These are phyloP conservation scores for Lodderomyces margitis DNA, from an alignment of 1,139 yeast genomes.

Conservation along the genomic window DNA sequence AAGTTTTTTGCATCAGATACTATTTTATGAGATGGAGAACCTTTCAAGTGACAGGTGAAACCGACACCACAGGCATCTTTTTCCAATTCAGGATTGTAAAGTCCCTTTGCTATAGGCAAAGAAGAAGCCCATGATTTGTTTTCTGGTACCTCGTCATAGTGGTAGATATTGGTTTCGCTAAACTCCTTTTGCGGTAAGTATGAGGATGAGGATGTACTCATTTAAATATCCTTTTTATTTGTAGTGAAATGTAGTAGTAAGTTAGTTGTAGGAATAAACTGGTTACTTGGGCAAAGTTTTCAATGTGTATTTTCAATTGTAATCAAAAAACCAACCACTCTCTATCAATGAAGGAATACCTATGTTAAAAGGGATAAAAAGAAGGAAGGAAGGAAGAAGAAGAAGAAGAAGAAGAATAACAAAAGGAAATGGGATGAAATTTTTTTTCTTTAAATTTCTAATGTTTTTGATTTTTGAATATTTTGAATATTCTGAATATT, in stretches of 20 bases:
- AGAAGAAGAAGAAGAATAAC: slow-evolving; percentile 4
- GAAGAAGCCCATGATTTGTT: slow-evolving; percentile 91
- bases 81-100: slow-evolving; percentile 90
- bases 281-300: background rate
- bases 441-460: background rate
- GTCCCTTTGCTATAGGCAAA: slow-evolving; percentile 82
- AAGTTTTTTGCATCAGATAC: slow-evolving; percentile 86
- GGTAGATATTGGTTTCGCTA: slow-evolving; percentile 43
- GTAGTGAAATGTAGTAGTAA: background rate
- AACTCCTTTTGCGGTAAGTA: slow-evolving; percentile 44
- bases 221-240: slow-evolving; percentile 6
- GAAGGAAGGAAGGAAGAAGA: background rate
- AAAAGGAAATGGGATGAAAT: background rate
- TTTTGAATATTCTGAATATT: too few species aligned
- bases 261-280: background rate
- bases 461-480: background rate
- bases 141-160: slow-evolving; percentile 72
- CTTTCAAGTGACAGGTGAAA: slow-evolving; percentile 92
- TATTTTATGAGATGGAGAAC: slow-evolving; percentile 82
- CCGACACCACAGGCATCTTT: slow-evolving; percentile 99
- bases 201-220: slow-evolving; percentile 18
- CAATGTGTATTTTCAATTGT: background rate
- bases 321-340: too few species aligned
- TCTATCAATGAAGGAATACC: too few species aligned
- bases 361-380: background rate